phyloP scores from a whole-genome alignment of 2,329 filamentous ascomycete species.

The Periconia sp. region DNA sequence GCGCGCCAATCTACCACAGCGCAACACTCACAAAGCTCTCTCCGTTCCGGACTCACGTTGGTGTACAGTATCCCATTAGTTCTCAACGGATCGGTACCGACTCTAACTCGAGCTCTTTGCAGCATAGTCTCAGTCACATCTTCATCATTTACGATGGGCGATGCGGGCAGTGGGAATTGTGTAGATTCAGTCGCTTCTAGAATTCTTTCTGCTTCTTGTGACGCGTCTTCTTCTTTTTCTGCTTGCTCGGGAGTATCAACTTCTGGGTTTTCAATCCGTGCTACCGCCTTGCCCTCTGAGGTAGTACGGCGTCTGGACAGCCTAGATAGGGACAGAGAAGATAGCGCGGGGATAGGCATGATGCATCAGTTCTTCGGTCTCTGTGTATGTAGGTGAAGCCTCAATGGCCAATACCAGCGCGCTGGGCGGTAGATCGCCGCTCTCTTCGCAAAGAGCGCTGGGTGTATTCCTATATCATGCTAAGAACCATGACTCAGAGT shows the following conservation, averaged over 20 bases:
- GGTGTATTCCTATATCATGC: background rate
- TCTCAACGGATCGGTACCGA: background rate
- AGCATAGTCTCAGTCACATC: background rate
- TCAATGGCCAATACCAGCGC: background rate
- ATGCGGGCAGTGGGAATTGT: background rate
- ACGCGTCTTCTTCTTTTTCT: background rate
- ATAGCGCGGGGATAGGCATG: background rate
- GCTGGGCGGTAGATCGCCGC: background rate
- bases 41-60: background rate
- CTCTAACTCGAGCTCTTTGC: background rate
- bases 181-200: background rate
- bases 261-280: background rate
- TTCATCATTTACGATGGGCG: background rate
- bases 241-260: background rate
- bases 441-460: background rate
- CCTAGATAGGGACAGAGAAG: background rate
- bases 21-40: background rate
- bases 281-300: background rate
- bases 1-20: background rate
- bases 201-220: background rate
- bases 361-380: background rate
- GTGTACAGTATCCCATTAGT: background rate
- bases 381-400: too few species aligned
- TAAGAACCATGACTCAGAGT: background rate
- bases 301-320: background rate